Base-by-base conservation (phyloP, 345 rosid genomes). In the Turritis glabra region DNA sequence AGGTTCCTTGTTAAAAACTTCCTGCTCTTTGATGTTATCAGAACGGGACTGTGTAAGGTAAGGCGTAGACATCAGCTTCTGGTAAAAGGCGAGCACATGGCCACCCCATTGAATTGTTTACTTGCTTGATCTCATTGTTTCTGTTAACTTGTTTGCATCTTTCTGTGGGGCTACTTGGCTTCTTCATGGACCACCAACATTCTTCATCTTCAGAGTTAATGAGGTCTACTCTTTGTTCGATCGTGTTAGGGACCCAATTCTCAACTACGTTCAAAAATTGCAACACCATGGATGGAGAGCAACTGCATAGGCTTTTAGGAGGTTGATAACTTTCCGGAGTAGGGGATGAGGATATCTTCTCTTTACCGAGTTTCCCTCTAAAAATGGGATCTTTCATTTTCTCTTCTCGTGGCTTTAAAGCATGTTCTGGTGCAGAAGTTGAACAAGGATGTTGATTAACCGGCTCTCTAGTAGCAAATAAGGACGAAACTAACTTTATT, bases 11-110 rank as follows among this genome's bases (percentile, higher is more conserved):
- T 67, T 47, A 71, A 50, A 23, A 67, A 14, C 23, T 14, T 21
- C 53, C 53, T 47, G 47, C 57, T 65, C 59, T 38, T 26, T 44
- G 37, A 33, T 35, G 33, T 63, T 50, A 51, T 83, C 71, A 94
- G 38, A 89, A 89, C 6, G 88, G 91, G 19, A 86, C 61, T 0
- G 97, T 78, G 69, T 80, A 94, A 15, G 98, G 97, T 72, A 91
- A 67, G 1, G 92, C 87, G 38, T 75, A 77, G 21, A 88, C 27
- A 64, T 82, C 90, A 8, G 77, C 88, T 27, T 78, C 86, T 0
- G 80, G 74, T 76, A 90, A 40, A 80, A 53, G 63, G 33, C 64
- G 73, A n/a, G 89, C 89, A 9, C 67, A 29, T 1, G 90, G 91
- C 79, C 84, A 81, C 48, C 35, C 18, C 26, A 43, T 18, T 37